phyloP scores from a whole-genome alignment of 1,139 yeast genomes.

The Wickerhamiella infanticola region DNA sequence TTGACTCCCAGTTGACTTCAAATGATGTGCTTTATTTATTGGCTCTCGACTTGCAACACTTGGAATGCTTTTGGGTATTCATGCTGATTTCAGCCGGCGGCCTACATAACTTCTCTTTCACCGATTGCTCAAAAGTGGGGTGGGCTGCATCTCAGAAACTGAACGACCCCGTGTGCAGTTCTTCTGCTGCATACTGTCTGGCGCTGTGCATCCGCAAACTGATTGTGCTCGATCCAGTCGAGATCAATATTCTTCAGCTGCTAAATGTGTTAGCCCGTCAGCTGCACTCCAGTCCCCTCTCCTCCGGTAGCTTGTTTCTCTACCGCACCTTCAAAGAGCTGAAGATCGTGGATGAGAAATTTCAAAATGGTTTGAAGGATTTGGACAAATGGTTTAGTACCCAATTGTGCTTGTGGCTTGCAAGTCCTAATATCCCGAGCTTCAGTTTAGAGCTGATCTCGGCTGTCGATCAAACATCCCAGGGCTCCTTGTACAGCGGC shows the following conservation, averaged over 20 bases:
- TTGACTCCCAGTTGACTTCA: background rate
- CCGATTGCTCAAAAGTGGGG: constrained; percentile 1
- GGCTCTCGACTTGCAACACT: background rate
- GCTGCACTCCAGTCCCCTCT: constrained; percentile 3
- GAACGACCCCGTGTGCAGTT: background rate
- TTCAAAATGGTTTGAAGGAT: constrained; percentile 1
- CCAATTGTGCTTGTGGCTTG: background rate
- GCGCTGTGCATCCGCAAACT: background rate
- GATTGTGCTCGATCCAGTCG: background rate
- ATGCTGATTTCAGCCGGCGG: background rate
- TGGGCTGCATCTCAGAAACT: background rate
- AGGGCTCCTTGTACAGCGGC: background rate
- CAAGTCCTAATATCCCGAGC: background rate
- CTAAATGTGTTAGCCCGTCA: background rate
- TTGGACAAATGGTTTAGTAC: constrained; percentile 5
- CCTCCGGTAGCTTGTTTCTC: constrained; percentile 9
- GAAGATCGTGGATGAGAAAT: constrained; percentile 6
- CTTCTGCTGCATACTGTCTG: constrained; percentile 8
- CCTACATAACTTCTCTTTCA: background rate
- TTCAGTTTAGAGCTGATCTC: constrained; percentile 4
- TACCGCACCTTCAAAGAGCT: constrained; percentile 3
- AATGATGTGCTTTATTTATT: background rate
- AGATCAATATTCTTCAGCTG: background rate
- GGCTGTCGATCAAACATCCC: constrained; percentile 5
- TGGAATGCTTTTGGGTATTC: background rate